Conservation (phyloP, 768 basidiomycete species). For the Naganishia randhawae region DNA sequence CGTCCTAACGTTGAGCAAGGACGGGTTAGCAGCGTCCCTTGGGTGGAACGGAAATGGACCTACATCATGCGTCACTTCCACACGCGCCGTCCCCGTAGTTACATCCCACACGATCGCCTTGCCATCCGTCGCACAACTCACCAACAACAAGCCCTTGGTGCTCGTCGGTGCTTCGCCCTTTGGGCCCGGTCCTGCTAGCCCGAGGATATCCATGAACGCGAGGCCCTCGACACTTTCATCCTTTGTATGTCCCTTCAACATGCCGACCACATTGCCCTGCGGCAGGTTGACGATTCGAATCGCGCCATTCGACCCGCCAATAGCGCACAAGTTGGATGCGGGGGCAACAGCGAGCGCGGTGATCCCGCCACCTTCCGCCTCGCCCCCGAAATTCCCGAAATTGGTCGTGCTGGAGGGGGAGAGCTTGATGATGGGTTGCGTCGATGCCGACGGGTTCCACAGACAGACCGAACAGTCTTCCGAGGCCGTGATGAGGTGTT, state of each 20-base stretch:
- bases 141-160: conserved; percentile 57
- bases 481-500: conserved; percentile 82
- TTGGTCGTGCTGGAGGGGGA: conserved; percentile 48
- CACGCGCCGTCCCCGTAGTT: conserved; percentile 73
- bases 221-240: conserved; percentile 85
- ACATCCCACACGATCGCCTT: conserved; percentile 94
- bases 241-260: conserved; percentile 76
- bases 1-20: conserved; percentile 60
- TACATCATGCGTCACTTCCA: conserved; percentile 78
- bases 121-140: conserved; percentile 88
- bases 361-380: conserved; percentile 59
- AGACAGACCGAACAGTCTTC: conserved; percentile 74
- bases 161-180: conserved; percentile 51
- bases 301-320: conserved; percentile 80
- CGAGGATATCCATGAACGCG: conserved; percentile 72
- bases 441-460: conserved; percentile 78
- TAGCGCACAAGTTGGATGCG: conserved; percentile 81
- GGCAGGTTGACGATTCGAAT: conserved; percentile 79
- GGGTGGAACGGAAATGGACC: conserved; percentile 36
- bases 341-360: conserved; percentile 81
- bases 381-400: conserved; percentile 51
- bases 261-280: conserved; percentile 75
- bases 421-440: conserved; percentile 75
- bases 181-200: conserved; percentile 51
- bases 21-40: background rate